Evolutionary conservation across 352 stramenopile species (phyloP), one percentile per base, ranked within the genome.

Genomic region (Pythium phragmiticola): DNA sequence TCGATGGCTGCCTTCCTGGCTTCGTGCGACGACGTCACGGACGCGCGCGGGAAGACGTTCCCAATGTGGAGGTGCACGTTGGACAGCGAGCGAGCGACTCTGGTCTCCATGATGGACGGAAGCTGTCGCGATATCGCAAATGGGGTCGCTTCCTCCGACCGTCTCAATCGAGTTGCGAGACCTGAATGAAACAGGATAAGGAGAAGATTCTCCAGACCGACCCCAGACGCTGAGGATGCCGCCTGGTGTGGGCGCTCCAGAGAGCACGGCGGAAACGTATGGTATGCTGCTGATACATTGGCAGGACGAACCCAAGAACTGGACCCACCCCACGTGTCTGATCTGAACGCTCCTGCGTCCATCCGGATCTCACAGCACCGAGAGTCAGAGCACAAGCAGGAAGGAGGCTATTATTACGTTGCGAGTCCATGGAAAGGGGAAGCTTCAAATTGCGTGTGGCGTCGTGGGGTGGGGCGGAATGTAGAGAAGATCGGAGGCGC

Each of bases 41-140:
- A 84, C n/a, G 66, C 48, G 50, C 56, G 70, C 12, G 81, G 81
- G 14, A 86, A 53, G 60, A 90, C 57, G 47, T 58, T 74, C 53
- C 76, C 81, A 52, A 90, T 85, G 49, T 87, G 73, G 30, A 90
- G 64, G 21, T 74, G 80, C 37, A 89, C 70, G 21, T 58, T 75
- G 23, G 76, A 70, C 55, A 88, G 74, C 16, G 73, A 72, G 39
- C 80, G 66, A 12, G 63, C 19, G 11, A 43, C 23, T 21, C 55
- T 34, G 5, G n/a, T 42, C 45, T 67, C 52, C 60, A 67, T 67
- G 7, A 8, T 49, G 7, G 7, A 16, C 2, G 11, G 45, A 7
- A 28, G 45, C 7, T 19, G 11, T n/a, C 12, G 4, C 21, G 36
- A 37, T 11, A 21, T 23, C 9, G n/a, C 11, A 46, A 46, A 46